Evolutionary conservation across 164 flowering plant species (phyloP).

Genomic region (Malania oleifera): DNA sequence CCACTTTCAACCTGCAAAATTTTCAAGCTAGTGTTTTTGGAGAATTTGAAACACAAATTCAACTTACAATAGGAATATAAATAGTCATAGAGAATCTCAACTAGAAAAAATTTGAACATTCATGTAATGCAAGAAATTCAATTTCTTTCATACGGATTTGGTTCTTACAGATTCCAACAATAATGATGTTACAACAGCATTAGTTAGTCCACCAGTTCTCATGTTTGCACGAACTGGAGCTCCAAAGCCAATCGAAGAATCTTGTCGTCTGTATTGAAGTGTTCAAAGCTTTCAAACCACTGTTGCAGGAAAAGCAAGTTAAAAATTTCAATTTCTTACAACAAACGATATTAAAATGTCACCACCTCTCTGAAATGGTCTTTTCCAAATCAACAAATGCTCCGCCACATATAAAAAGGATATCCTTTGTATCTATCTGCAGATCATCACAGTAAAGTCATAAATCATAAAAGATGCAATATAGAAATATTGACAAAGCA

Average conservation of each 20-base stretch:
- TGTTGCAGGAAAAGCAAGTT: background rate
- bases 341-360: background rate
- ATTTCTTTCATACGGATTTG: background rate
- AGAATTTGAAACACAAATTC: background rate
- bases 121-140: background rate
- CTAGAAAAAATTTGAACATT: background rate
- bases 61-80: background rate
- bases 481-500: background rate
- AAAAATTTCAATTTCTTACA: background rate
- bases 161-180: background rate
- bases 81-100: background rate
- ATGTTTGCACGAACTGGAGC: conserved; percentile 6
- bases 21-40: background rate
- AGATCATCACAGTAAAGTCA: background rate
- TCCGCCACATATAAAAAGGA: conserved; percentile 6
- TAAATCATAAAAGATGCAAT: too few relatives aligned
- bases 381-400: conserved; percentile 8
- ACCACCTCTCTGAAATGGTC: conserved; percentile 4
- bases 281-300: background rate
- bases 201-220: background rate
- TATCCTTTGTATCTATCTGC: conserved; percentile 6
- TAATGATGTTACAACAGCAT: conserved; percentile 5
- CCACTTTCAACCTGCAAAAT: conserved; percentile 1
- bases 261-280: background rate
- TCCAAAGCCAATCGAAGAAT: conserved; percentile 7